phyloP scores from a whole-genome alignment of 805 yeast genomes.

The Grigorovia transvaalensis region DNA sequence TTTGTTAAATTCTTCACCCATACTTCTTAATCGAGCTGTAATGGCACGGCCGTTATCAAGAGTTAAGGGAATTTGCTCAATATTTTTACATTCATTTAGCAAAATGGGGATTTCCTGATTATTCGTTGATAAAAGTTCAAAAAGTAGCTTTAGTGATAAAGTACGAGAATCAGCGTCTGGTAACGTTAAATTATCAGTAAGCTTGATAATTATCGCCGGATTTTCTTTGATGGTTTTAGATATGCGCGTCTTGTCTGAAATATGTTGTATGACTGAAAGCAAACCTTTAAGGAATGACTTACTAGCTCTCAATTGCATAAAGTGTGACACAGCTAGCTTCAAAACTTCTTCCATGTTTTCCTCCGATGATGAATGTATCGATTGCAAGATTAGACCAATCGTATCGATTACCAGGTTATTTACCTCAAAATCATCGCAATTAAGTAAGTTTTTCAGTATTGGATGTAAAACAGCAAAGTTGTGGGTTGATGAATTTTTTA shows the following conservation, averaged over 20 bases:
- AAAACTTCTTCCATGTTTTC: slow-evolving; percentile 11
- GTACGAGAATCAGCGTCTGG: slow-evolving; percentile 45
- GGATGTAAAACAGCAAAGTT: slow-evolving; percentile 10
- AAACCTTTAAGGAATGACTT: slow-evolving; percentile 32
- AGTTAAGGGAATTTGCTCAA: slow-evolving; percentile 68
- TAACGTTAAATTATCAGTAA: slow-evolving; percentile 33
- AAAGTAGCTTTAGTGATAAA: slow-evolving; percentile 40
- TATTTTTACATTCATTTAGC: slow-evolving; percentile 41
- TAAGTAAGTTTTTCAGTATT: not conserved
- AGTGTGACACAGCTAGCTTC: slow-evolving; percentile 12
- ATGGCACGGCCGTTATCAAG: slow-evolving; percentile 65
- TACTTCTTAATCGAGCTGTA: slow-evolving; percentile 51
- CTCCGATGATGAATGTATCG: slow-evolving; percentile 23
- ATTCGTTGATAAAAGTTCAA: slow-evolving; percentile 14
- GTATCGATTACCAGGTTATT: slow-evolving; percentile 33
- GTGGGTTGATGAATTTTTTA: slow-evolving; percentile 10
- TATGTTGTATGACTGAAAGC: slow-evolving; percentile 2
- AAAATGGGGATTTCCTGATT: slow-evolving; percentile 30
- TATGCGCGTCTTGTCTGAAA: no score
- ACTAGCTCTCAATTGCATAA: slow-evolving; percentile 28
- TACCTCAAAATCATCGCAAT: not conserved
- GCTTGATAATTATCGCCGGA: not conserved
- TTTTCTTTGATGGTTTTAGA: not conserved
- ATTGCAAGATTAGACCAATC: slow-evolving; percentile 31
- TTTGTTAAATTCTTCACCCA: slow-evolving; percentile 37